Evolutionary conservation across 2,329 filamentous ascomycete species (phyloP), one percentile per base, ranked within the genome.

Genomic region (Aspergillus aculeatus): DNA sequence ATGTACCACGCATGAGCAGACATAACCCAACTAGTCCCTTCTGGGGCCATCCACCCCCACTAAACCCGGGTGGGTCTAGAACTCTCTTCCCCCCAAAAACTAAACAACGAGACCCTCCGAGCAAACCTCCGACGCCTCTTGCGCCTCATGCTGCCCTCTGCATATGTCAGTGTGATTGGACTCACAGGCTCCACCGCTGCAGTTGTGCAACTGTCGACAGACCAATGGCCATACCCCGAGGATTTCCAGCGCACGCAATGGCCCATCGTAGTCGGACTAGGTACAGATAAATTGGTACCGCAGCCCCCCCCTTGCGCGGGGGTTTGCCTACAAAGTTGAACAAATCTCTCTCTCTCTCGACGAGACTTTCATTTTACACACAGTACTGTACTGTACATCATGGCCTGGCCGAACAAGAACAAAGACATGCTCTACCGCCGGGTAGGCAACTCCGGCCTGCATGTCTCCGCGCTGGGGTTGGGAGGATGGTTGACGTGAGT

Each of bases 381-480:
- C 29, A 32, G 9, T 12, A 32, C 6, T 10, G 12, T 12, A 9
- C 12, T 11, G 7, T n/a, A 24, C 54, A 62, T 23, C 26, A 66
- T 69, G 66, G 65, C 66, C 11, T 68, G 62, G 61, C 63, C 65
- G 5, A 69, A 68, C 56, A 68, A 69, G 55, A 69, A 70, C 51
- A 65, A 63, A 44, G 76, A 79, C 62, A 91, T 90, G 89, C 81
- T 88, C 68, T 91, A 91, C 75, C 86, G 89, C 63, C 87, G 86
- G 73, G 81, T 91, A 6, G 89, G 89, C 68, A 84, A 84, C 52
- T 89, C 88, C 10, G 89, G 89, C 57, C 83, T 92, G 21, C 86
- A 91, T 73, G 88, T 92, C 38, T 92, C 89, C 50, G 83, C 86
- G 53, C 87, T 92, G 64, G 87, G 86, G 1, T 80, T 92, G 4